Base-by-base conservation (phyloP, 192 early-diverging fungal species). In the Phlyctochytrium planicorne region DNA sequence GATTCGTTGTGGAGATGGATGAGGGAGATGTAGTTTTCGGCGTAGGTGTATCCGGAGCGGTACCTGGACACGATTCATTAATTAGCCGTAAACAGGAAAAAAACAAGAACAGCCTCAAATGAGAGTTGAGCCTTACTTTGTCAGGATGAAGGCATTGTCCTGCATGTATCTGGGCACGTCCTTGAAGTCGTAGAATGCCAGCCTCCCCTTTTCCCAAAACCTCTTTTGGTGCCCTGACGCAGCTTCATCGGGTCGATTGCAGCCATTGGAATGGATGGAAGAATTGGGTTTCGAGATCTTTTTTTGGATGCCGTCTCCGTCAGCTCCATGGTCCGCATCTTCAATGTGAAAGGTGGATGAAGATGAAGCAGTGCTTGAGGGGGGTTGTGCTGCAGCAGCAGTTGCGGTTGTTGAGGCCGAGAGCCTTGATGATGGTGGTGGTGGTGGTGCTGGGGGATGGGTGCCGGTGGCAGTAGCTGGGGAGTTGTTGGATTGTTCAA, bases 1-100 rank as follows among this genome's bases (percentile, higher is more conserved):
- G 75, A 52, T 52, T 76, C 75, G 56, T 76, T 76, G 66, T 76
- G 75, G 29, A 62, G n/a, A 40, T 67, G 66, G 32, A 72, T 65
- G 16, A 76, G 52, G 3, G 65, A 67, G 47, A 67, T 55, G 59
- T 60, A 73, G 30, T 59, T 62, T 53, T 73, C 52, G 24, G 2
- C 34, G 60, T 67, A 67, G 6, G 71, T 62, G 33, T 73, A 67
- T 34, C 27, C 35, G 17, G 59, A 16, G 4, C 70, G 53, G 50
- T 72, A 72, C 17, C 53, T 31, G 6, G 30, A 30, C 35, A 60
- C 57, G 23, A 68, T 68, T 32, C 61, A 55, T 30, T 12, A n/a
- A 30, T 68, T 68, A 50, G 59, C 66, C 35, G 24, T n/a, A n/a
- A n/a, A n/a, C n/a, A n/a, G n/a, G n/a, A n/a, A n/a, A n/a, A n/a